These are phyloP conservation scores for Candida sp. DNA, from an alignment of 1,139 yeast species.

Conservation along the genomic window DNA sequence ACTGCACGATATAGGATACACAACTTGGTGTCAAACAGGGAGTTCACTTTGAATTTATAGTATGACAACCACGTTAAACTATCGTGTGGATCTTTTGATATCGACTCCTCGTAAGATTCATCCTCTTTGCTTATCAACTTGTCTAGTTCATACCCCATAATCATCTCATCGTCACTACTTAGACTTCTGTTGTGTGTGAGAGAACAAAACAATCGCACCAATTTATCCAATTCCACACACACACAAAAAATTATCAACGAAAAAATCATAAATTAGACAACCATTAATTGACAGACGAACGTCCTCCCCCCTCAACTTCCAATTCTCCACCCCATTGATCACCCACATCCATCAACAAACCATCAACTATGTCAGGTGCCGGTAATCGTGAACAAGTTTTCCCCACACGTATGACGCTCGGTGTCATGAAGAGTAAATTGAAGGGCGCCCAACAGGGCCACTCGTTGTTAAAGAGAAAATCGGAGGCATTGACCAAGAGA, in stretches of 20 bases:
- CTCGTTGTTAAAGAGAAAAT: constrained; percentile 89
- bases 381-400: constrained; percentile 83
- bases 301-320: background rate
- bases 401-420: constrained; percentile 97
- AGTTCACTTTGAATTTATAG: constrained; percentile 31
- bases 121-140: constrained; percentile 33
- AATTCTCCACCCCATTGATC: background rate
- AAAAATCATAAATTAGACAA: background rate
- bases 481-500: constrained; percentile 95
- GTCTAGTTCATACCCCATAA: constrained; percentile 17
- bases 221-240: background rate
- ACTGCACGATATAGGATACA: constrained; percentile 62
- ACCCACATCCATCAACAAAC: background rate
- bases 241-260: background rate
- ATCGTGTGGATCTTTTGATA: constrained; percentile 48
- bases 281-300: background rate
- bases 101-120: constrained; percentile 47
- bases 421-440: constrained; percentile 91
- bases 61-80: constrained; percentile 60
- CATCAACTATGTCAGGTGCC: constrained; percentile 44
- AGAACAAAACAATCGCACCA: constrained; percentile 1
- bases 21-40: constrained; percentile 32
- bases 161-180: background rate
- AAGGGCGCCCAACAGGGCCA: constrained; percentile 99
- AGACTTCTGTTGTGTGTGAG: background rate